Percentiles rank a stretch among this genome's conserved stretches.
phyloP scores from a whole-genome alignment of 257 asterid species.

The Jacaranda copaia region DNA sequence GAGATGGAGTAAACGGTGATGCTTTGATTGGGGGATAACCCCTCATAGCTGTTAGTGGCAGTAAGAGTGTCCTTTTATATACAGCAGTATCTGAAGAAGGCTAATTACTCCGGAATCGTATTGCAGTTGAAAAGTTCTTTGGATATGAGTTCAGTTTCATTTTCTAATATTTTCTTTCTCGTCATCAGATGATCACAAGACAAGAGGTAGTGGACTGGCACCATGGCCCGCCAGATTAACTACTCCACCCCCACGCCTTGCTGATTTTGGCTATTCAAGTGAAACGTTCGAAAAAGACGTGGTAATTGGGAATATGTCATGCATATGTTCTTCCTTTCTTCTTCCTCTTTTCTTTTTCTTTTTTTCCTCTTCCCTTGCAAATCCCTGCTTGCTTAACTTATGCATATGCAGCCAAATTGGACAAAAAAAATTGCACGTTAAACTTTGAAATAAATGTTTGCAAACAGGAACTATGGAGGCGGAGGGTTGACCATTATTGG shows the following conservation, averaged over 20 bases:
- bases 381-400: background rate
- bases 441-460: slow-evolving; percentile 26
- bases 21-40: too few species aligned
- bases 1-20: too few species aligned
- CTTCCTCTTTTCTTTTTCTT: too few species aligned
- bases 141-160: slow-evolving; percentile 2
- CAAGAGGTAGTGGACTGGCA: slow-evolving; percentile 83
- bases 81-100: too few species aligned
- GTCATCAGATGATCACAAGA: slow-evolving; percentile 83
- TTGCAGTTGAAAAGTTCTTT: background rate
- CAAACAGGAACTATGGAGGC: slow-evolving; percentile 81
- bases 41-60: too few species aligned
- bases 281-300: slow-evolving; percentile 87
- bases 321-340: background rate
- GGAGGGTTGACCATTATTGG: slow-evolving; percentile 84
- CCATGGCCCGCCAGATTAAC: slow-evolving; percentile 97
- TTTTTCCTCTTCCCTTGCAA: background rate
- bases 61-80: too few species aligned
- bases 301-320: slow-evolving; percentile 54
- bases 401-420: slow-evolving; percentile 5
- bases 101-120: too few species aligned
- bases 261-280: slow-evolving; percentile 92
- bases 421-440: background rate
- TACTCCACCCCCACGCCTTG: slow-evolving; percentile 93
- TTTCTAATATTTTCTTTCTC: slow-evolving; percentile 25